These are phyloP conservation scores for Pholiota microspora DNA, from an alignment of 768 basidiomycete genomes.

Conservation along the genomic window DNA sequence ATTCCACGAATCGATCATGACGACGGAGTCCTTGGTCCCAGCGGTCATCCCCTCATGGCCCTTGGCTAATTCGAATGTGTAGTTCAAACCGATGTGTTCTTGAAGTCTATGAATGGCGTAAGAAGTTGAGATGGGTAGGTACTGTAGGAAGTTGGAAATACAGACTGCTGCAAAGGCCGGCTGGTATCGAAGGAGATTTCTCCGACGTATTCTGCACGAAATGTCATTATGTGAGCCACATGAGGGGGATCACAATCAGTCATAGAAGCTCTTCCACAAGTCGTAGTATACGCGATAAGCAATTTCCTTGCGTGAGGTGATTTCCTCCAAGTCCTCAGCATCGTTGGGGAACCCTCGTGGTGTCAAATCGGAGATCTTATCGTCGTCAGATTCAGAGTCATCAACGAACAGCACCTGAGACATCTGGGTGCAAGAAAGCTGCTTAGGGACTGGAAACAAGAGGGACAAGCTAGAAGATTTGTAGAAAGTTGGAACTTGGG, in stretches of 20 bases:
- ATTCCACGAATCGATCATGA: constrained; percentile 35
- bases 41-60: constrained; percentile 3
- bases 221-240: not conserved
- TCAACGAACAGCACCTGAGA: too few species aligned
- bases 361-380: not conserved
- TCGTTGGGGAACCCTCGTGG: not conserved
- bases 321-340: not conserved
- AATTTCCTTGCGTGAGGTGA: constrained; percentile 4
- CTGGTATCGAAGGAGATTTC: constrained; percentile 7
- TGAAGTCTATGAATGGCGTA: constrained; percentile 11
- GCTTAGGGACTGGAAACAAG: too few species aligned
- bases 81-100: constrained; percentile 14
- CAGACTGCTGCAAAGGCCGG: too few species aligned
- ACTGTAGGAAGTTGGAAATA: not conserved
- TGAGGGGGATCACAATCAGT: constrained; percentile 20
- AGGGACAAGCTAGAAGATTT: too few species aligned
- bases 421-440: too few species aligned
- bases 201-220: constrained; percentile 42
- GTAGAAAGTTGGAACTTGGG: too few species aligned
- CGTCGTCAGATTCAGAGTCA: not conserved
- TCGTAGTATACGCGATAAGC: constrained; percentile 30
- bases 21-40: too few species aligned
- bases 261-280: constrained; percentile 46
- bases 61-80: constrained; percentile 10
- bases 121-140: not conserved